Conservation (phyloP, 2,329 filamentous ascomycete species). For the Pseudogymnoascus sp. region DNA sequence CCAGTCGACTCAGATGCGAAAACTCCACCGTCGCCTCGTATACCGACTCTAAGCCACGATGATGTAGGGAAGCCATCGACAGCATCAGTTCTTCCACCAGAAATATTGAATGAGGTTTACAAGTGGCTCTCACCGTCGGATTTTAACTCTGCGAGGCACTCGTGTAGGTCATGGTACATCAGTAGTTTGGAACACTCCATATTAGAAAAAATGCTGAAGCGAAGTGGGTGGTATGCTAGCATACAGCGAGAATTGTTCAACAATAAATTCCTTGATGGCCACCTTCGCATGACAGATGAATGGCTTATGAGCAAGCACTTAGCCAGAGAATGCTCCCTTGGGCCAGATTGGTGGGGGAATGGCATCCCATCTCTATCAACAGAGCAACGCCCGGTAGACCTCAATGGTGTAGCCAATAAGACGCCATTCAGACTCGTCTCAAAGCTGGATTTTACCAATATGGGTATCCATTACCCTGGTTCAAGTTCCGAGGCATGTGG, state of each 20-base stretch:
- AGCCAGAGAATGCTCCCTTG: conserved; percentile 34
- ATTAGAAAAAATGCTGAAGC: conserved; percentile 43
- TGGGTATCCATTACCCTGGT: conserved; percentile 24
- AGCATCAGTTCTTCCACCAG: conserved; percentile 23
- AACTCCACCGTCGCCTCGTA: not conserved
- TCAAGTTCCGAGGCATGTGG: conserved; percentile 18
- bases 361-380: conserved; percentile 18
- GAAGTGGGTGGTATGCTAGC: conserved; percentile 45
- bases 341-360: conserved; percentile 25
- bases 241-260: conserved; percentile 28
- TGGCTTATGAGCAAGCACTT: conserved; percentile 36
- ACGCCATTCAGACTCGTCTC: conserved; percentile 30
- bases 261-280: conserved; percentile 17
- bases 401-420: not conserved
- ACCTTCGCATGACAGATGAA: conserved; percentile 20
- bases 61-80: not conserved
- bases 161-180: conserved; percentile 51
- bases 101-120: conserved; percentile 34
- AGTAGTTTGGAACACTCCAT: conserved; percentile 44
- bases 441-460: conserved; percentile 31
- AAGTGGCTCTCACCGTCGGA: conserved; percentile 29
- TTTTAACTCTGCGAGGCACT: conserved; percentile 52
- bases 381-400: not conserved
- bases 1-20: not conserved
- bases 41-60: not conserved